Conservation (phyloP, 1,284 basidiomycete species). For the Volvariella surrecta region DNA sequence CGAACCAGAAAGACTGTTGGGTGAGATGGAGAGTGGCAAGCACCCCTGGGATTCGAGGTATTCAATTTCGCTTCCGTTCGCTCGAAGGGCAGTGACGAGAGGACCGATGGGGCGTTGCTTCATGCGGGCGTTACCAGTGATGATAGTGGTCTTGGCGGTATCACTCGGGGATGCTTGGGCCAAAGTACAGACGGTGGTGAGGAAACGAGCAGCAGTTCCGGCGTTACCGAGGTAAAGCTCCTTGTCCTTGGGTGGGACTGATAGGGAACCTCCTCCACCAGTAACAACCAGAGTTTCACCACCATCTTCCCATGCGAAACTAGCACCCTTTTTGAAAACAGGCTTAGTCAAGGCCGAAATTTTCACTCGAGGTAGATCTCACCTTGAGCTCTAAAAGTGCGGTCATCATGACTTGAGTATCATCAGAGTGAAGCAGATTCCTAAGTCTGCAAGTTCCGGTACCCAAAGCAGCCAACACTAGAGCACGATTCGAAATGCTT, state of each 20-base stretch:
- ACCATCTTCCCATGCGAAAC: constrained; percentile 80
- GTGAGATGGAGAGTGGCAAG: constrained; percentile 82
- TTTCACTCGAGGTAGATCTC: constrained; percentile 12
- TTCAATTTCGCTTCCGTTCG: constrained; percentile 75
- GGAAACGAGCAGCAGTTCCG: constrained; percentile 96
- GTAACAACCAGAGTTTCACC: constrained; percentile 87
- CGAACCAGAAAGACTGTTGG: constrained; percentile 81
- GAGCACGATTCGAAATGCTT: constrained; percentile 92
- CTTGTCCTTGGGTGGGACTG: constrained; percentile 70
- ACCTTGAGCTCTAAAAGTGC: constrained; percentile 85
- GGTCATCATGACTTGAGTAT: constrained; percentile 99
- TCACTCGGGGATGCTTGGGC: constrained; percentile 44
- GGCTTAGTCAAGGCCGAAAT: constrained; percentile 8
- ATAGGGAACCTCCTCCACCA: constrained; percentile 80
- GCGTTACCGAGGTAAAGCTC: constrained; percentile 96
- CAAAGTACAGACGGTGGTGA: constrained; percentile 92
- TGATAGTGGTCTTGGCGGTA: constrained; percentile 51
- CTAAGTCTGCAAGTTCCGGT: constrained; percentile 83
- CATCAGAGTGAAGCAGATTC: constrained; percentile 94
- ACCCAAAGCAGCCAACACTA: constrained; percentile 90
- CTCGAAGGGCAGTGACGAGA: constrained; percentile 84
- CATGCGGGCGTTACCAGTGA: constrained; percentile 98
- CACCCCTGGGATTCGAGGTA: constrained; percentile 81
- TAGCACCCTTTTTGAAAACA: constrained; percentile 58
- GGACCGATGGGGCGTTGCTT: constrained; percentile 95